Percentiles rank a stretch among this genome's conserved stretches.
Conservation (phyloP, 2,329 filamentous ascomycete genomes). For the Elsinoe necatrix region DNA sequence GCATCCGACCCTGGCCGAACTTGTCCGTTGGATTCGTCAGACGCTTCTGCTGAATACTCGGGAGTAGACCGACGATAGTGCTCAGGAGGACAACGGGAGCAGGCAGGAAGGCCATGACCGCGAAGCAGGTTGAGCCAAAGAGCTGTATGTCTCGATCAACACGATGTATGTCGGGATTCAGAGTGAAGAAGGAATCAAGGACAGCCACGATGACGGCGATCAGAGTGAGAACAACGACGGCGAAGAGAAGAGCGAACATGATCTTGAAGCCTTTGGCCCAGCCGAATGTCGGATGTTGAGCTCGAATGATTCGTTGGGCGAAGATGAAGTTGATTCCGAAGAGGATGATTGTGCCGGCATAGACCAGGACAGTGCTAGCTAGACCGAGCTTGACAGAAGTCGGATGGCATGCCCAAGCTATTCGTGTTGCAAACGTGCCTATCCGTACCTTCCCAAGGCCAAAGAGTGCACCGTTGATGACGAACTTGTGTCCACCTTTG, state of each 20-base stretch:
- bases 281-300: slow-evolving; percentile 60
- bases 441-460: slow-evolving; percentile 44
- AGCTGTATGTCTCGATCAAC: slow-evolving; percentile 57
- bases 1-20: slow-evolving; percentile 60
- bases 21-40: slow-evolving; percentile 38
- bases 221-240: slow-evolving; percentile 50
- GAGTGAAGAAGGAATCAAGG: slow-evolving; percentile 60
- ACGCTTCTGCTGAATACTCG: slow-evolving; percentile 25
- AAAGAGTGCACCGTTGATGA: slow-evolving; percentile 50
- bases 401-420: slow-evolving; percentile 45
- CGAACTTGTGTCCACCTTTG: slow-evolving; percentile 48
- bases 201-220: slow-evolving; percentile 58
- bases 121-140: slow-evolving; percentile 53
- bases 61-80: slow-evolving; percentile 36
- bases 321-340: slow-evolving; percentile 74
- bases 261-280: slow-evolving; percentile 52
- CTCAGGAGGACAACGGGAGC: slow-evolving; percentile 47
- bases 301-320: slow-evolving; percentile 64
- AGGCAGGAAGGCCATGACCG: slow-evolving; percentile 59
- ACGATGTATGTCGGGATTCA: slow-evolving; percentile 41
- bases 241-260: slow-evolving; percentile 51
- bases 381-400: slow-evolving; percentile 43
- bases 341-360: slow-evolving; percentile 64
- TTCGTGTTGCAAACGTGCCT: slow-evolving; percentile 41
- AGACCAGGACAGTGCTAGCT: slow-evolving; percentile 59